Evolutionary conservation across 192 early-diverging fungal species (phyloP), one percentile per base, ranked within the genome.

Genomic region (Coemansia sp.): DNA sequence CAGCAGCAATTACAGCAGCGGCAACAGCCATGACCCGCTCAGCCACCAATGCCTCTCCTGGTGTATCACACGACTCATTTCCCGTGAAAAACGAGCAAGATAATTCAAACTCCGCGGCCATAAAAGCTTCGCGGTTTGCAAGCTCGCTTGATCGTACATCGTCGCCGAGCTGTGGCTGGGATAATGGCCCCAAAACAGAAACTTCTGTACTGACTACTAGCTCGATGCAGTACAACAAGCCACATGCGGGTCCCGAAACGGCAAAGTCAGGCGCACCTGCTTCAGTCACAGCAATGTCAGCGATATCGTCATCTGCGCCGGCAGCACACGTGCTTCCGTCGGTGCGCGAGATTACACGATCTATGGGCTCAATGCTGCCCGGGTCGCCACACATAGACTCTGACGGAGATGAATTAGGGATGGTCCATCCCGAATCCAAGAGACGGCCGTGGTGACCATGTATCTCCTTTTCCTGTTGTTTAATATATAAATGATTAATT

Each of bases 261-360:
- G 48, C 56, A 9, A 53, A 55, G 50, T 55, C 66, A 14, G 48
- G 40, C 55, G 43, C 63, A 17, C 57, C 66, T 9, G 15, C 34
- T 25, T 17, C 18, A 9, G 37, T 37, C 17, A 24, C 34, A 21
- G 34, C 37, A 37, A 39, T 21, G 27, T 15, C 40, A 22, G 19
- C 22, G 47, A 30, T 49, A 25, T 22, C 47, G 13, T 24, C 47
- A 25, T 24, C 47, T 12, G 24, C 47, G 25, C 47, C 47, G 24
- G 24, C 47, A 3, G 13, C 67, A 14, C 74, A 69, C 8, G 45
- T 53, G 39, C 58, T 78, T 15, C 74, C 74, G 2, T 78, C 74
- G 2, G 68, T 78, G 53, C 67, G 74, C 40, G 74, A 78, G 24
- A 60, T 78, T 30, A 78, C 74, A 12, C 62, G 59, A 48, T 70